Base-by-base conservation (phyloP, 352 stramenopile species). In the Phytophthora ohioensis region DNA sequence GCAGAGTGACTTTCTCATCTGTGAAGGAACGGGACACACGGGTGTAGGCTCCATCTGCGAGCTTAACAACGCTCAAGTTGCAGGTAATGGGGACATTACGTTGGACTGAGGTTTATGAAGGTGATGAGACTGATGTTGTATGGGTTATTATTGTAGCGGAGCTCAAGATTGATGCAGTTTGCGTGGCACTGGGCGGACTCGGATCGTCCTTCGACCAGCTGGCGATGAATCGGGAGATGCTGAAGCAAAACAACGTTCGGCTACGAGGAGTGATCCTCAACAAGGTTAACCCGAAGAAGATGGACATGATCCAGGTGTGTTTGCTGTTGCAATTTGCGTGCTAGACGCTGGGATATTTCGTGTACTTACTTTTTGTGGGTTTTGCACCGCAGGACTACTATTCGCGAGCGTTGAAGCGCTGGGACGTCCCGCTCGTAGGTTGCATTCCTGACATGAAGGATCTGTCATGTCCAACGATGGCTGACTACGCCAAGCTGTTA, bases 21-120 rank as follows among this genome's bases (percentile, higher is more conserved):
- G 94, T 45, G 97, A 99, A 84, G 97, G 97, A 66, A 99, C 91
- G 31, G 91, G 91, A 6, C 91, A 97, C 76, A 93, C 88, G 52
- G 91, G 91, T n/a, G 91, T 97, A 30, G 91, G 91, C 39, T 97
- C 90, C 35, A 96, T 97, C 64, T 95, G 91, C 47, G 91, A 95
- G 68, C 81, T 95, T 58, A 97, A 95, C 74, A 97, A 97, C 69
- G 91, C 91, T 6, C 87, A 95, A 68, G 91, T 97, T 17, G 89
- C 89, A 54, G 79, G 87, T 95, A 82, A 27, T 62, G 17, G n/a
- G 15, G 31, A 10, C 12, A 21, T 39, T 3, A 34, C 8, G 15
- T 46, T 36, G 21, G 45, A 36, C 35, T 48, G 21, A 32, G 15
- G 35, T 13, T 71, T 57, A 27, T 32, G 60, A 35, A 6, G 43